phyloP scores from a whole-genome alignment of 139 green algal species.

The Closterium sp. region DNA sequence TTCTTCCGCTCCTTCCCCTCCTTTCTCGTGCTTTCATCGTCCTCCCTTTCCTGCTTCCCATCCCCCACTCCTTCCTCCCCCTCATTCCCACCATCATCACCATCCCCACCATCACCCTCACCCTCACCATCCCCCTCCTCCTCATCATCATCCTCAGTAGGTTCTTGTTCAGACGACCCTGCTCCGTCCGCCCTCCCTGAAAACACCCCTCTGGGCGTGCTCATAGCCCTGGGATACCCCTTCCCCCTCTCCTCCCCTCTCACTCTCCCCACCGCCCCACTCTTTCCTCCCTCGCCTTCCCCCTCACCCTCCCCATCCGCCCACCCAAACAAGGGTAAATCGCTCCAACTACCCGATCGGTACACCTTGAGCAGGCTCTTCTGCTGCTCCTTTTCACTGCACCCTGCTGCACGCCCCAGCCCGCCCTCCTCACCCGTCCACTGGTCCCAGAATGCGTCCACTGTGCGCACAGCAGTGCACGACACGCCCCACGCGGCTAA shows the following conservation, averaged over 20 bases:
- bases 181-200: background rate
- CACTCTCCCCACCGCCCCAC: background rate
- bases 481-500: constrained; percentile 23
- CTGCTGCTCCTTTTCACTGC: background rate
- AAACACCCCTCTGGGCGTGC: background rate
- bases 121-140: constrained; percentile 1
- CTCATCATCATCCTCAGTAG: background rate
- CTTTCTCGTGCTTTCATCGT: background rate
- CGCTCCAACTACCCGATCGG: background rate
- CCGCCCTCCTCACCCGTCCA: background rate
- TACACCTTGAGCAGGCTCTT: background rate
- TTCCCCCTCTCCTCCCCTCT: background rate
- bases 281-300: background rate
- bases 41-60: background rate
- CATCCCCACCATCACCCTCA: no score
- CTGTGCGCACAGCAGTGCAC: background rate
- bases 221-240: background rate
- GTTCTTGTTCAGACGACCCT: background rate
- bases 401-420: background rate
- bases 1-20: background rate
- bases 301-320: background rate
- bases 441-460: constrained; percentile 18
- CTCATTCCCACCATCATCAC: background rate
- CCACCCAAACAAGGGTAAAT: background rate
- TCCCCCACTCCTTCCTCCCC: background rate